These are phyloP conservation scores for Podospora anserina DNA, from an alignment of 495 filamentous ascomycete genomes.

Conservation along the genomic window DNA sequence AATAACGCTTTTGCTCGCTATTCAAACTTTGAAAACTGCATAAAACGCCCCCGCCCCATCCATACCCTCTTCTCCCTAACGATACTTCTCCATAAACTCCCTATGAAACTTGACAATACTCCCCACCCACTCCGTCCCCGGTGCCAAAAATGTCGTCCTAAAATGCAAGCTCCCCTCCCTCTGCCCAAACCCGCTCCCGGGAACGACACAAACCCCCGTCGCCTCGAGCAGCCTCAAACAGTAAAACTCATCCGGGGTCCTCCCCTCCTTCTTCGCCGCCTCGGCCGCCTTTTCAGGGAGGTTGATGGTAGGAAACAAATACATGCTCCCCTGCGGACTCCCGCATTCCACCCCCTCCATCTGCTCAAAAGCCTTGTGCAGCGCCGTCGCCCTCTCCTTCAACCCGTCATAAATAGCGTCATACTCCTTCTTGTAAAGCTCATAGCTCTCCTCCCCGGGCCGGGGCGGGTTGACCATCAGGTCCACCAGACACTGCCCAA, in stretches of 20 bases:
- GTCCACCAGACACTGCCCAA: conserved; percentile 93
- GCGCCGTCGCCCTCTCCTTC: conserved; percentile 70
- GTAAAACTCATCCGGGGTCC: conserved; percentile 88
- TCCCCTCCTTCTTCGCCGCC: conserved; percentile 69
- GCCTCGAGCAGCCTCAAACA: conserved; percentile 84
- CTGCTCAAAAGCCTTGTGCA: conserved; percentile 82
- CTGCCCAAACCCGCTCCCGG: conserved; percentile 91
- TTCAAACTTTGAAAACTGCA: background rate
- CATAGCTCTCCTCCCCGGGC: conserved; percentile 74
- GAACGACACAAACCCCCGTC: conserved; percentile 92
- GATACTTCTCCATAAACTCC: conserved; percentile 85
- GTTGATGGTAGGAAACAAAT: conserved; percentile 92
- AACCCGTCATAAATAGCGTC: conserved; percentile 72
- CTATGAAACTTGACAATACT: conserved; percentile 85
- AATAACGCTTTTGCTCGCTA: background rate
- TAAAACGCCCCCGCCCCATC: background rate
- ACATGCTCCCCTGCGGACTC: conserved; percentile 88
- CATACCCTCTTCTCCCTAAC: conserved; percentile 25
- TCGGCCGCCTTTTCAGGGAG: conserved; percentile 70
- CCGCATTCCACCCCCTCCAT: conserved; percentile 96
- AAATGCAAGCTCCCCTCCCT: conserved; percentile 89
- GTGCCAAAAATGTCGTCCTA: conserved; percentile 93
- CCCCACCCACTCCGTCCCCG: conserved; percentile 91
- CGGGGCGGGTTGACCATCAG: conserved; percentile 93
- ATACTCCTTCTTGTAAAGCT: conserved; percentile 80